Evolutionary conservation across 2,329 filamentous ascomycete genomes (phyloP), one percentile per base, ranked within the genome.

Genomic region (Phyllosticta ampelicida): DNA sequence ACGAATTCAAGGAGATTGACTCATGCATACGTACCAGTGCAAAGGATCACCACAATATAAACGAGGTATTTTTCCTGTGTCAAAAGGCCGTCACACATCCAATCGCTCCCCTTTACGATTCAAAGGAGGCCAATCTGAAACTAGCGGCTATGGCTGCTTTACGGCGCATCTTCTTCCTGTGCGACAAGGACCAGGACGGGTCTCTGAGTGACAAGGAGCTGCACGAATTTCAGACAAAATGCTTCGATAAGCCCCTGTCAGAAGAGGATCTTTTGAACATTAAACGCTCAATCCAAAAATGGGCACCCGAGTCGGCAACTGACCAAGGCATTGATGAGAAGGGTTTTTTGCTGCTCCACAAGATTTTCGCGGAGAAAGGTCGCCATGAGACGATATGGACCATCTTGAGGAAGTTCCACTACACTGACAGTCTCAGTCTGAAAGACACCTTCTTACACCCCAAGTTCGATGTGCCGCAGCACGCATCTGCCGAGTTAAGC

Each of bases 381-480:
- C 87, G 94, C 11, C 94, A 99, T 69, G 94, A 99, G 74, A 99
- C 94, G 0, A 94, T 97, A 50, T 99, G 94, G 94, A 90, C 95
- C 61, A 96, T 99, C 61, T 75, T 99, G 61, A 84, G 94, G 59
- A 91, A 94, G 64, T 96, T 96, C 65, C 89, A 95, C 67, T 97
- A 99, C 68, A 96, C 92, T 0, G 94, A 97, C 74, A 96, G 90
- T 70, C 75, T 99, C 52, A 95, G 89, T 62, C 76, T 99, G 48
- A 90, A 92, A 66, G 91, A 97, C 68, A 88, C 80, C 64, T 97
- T 96, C 69, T 78, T 99, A 21, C 89, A 90, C 65, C 94, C 94
- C 16, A 95, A 90, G 63, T 92, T 97, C 62, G 94, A 99, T 8
- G 90, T 99, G 0, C 90, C 94, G 0, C 87, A 92, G 59, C 92